Conservation (phyloP, 768 basidiomycete genomes). For the Amyloporia xantha region DNA sequence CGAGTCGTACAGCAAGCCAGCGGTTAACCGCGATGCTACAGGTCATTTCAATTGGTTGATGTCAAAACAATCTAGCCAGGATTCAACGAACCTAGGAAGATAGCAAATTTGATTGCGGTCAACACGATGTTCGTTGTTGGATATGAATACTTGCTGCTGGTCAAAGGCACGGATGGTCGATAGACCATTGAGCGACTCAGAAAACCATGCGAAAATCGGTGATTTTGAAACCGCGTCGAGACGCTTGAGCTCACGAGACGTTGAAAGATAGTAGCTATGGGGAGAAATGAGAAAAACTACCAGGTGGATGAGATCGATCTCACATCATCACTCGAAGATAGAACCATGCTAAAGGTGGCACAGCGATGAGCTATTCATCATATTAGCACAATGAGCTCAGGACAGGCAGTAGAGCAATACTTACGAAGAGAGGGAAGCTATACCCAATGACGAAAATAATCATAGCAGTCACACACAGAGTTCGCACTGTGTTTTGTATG, state of each 20-base stretch:
- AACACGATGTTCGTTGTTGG: constrained; percentile 64
- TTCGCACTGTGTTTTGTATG: constrained; percentile 66
- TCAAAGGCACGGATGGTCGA: constrained; percentile 80
- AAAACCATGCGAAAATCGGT: constrained; percentile 88
- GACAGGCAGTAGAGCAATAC: constrained; percentile 1
- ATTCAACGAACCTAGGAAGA: constrained; percentile 17
- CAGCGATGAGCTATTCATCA: constrained; percentile 42
- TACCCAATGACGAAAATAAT: constrained; percentile 68
- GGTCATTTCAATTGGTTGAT: not conserved
- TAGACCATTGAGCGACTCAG: constrained; percentile 67
- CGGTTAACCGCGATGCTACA: constrained; percentile 64
- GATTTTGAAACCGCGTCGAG: constrained; percentile 85
- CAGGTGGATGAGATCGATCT: constrained; percentile 13
- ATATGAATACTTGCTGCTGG: constrained; percentile 61
- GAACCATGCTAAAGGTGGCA: constrained; percentile 72
- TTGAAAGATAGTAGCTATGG: constrained; percentile 76
- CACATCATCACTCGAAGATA: constrained; percentile 79
- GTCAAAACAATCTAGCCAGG: not conserved
- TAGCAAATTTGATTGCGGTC: constrained; percentile 83
- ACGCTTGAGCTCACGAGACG: constrained; percentile 82
- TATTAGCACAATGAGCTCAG: not conserved
- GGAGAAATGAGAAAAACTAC: not conserved
- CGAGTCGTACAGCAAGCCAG: constrained; percentile 81
- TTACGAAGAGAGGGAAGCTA: constrained; percentile 72
- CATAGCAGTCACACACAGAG: constrained; percentile 47